Evolutionary conservation across 441 rosid species (phyloP).

Genomic region (Pelargonium fulgidum): DNA sequence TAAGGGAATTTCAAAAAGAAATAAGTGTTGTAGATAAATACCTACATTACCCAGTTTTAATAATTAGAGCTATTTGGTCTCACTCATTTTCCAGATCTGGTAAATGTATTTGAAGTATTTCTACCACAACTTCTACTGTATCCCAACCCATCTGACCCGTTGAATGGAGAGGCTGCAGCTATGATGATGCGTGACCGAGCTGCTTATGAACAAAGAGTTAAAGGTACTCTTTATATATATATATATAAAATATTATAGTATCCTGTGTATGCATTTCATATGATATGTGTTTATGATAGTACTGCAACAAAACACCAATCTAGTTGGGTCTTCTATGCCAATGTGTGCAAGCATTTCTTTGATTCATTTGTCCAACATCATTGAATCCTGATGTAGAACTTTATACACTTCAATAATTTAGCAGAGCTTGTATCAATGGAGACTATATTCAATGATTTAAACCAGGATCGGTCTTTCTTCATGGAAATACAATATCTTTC

Average conservation of each 20-base stretch:
- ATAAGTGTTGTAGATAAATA: neutral
- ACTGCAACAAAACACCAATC: no score
- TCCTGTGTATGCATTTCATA: neutral
- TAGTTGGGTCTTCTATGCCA: no score
- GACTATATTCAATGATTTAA: no score
- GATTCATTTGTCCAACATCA: no score
- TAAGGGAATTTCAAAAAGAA: slow-evolving; percentile 11
- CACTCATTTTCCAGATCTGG: slow-evolving; percentile 44
- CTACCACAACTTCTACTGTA: slow-evolving; percentile 93
- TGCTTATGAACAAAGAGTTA: slow-evolving; percentile 73
- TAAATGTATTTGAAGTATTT: slow-evolving; percentile 88
- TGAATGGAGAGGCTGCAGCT: slow-evolving; percentile 94
- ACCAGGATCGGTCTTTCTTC: no score
- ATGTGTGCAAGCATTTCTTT: no score
- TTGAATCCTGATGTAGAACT: no score
- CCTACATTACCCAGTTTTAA: neutral
- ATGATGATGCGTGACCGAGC: slow-evolving; percentile 80
- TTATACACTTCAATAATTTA: no score
- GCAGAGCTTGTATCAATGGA: no score
- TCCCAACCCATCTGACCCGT: slow-evolving; percentile 88
- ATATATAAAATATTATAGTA: no score
- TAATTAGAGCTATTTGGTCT: neutral
- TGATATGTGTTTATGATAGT: neutral
- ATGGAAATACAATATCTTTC: no score
- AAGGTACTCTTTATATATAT: slow-evolving; percentile 40